These are phyloP conservation scores for Vitis riparia DNA, from an alignment of 164 flowering plant species.

Conservation along the genomic window DNA sequence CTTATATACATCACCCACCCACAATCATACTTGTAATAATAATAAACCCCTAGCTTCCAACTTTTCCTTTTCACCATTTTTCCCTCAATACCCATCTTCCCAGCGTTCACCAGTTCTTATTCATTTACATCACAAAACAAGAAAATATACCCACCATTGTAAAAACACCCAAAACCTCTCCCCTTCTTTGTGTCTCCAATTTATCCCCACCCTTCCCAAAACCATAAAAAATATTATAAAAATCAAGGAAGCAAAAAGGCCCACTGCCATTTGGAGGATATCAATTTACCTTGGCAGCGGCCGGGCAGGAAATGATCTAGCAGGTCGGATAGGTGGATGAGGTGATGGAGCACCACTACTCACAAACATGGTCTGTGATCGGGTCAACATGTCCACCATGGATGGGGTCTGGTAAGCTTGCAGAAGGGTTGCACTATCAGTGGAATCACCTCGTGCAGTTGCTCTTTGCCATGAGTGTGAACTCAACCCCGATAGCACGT, in stretches of 20 bases:
- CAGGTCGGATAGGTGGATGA: slow-evolving; percentile 35
- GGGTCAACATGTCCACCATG: slow-evolving; percentile 84
- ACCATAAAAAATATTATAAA: slow-evolving; percentile 15
- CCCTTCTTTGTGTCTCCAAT: slow-evolving; percentile 13
- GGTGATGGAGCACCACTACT: slow-evolving; percentile 34
- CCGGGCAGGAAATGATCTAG: slow-evolving; percentile 42
- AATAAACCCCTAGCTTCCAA: slow-evolving; percentile 2
- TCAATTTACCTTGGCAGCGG: slow-evolving; percentile 54
- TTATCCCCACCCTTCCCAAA: slow-evolving; percentile 16
- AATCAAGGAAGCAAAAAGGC: slow-evolving; percentile 10
- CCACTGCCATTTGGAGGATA: slow-evolving; percentile 4
- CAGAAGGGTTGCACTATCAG: slow-evolving; percentile 55
- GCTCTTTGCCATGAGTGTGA: slow-evolving; percentile 99
- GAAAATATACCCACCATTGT: slow-evolving; percentile 20
- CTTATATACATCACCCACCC: slow-evolving; percentile 25
- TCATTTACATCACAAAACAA: slow-evolving; percentile 36
- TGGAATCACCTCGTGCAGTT: slow-evolving; percentile 85
- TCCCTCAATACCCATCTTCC: slow-evolving; percentile 2
- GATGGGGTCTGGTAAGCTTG: slow-evolving; percentile 86
- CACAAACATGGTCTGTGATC: slow-evolving; percentile 70
- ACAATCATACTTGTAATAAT: slow-evolving; percentile 4
- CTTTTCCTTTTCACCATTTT: slow-evolving; percentile 21
- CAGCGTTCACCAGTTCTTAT: slow-evolving; percentile 24
- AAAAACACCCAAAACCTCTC: slow-evolving; percentile 14
- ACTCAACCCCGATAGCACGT: slow-evolving; percentile 89